phyloP scores from a whole-genome alignment of 352 stramenopile genomes.

The Lagenidium sp. region DNA sequence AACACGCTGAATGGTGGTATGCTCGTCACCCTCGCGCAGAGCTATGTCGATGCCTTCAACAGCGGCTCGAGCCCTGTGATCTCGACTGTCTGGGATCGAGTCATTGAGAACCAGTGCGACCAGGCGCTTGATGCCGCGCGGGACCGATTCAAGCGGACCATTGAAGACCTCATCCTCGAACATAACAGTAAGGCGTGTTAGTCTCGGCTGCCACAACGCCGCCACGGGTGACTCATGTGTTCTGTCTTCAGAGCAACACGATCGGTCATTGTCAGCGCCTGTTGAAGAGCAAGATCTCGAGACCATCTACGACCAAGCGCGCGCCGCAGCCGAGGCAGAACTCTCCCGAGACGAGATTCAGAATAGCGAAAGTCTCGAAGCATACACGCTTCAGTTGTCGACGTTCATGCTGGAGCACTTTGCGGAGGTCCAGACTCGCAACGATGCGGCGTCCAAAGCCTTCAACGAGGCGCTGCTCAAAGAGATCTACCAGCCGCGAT shows the following conservation, averaged over 20 bases:
- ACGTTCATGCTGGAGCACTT: constrained; percentile 35
- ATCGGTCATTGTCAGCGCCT: too few relatives aligned
- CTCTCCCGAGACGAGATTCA: constrained; percentile 31
- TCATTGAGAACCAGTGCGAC: constrained; percentile 61
- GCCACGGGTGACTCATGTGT: too few relatives aligned
- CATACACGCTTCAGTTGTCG: constrained; percentile 35
- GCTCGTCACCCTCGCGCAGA: constrained; percentile 53
- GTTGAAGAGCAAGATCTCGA: constrained; percentile 29
- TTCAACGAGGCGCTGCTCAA: constrained; percentile 43
- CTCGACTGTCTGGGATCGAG: constrained; percentile 70
- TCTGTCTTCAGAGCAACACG: too few relatives aligned
- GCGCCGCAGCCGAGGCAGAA: constrained; percentile 19
- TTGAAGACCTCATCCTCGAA: constrained; percentile 20
- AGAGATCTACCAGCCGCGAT: constrained; percentile 20
- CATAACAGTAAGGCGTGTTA: too few relatives aligned
- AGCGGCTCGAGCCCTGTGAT: constrained; percentile 66
- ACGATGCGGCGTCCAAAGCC: constrained; percentile 21
- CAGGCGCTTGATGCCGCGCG: constrained; percentile 54
- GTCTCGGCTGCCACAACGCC: too few relatives aligned
- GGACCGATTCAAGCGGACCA: constrained; percentile 22
- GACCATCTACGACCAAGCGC: constrained; percentile 23
- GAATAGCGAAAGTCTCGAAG: constrained; percentile 23
- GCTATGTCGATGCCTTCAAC: constrained; percentile 65
- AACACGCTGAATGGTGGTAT: constrained; percentile 55
- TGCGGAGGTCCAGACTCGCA: constrained; percentile 18